Evolutionary conservation across 768 basidiomycete species (phyloP).

Genomic region (Suillus fuscotomentosus): DNA sequence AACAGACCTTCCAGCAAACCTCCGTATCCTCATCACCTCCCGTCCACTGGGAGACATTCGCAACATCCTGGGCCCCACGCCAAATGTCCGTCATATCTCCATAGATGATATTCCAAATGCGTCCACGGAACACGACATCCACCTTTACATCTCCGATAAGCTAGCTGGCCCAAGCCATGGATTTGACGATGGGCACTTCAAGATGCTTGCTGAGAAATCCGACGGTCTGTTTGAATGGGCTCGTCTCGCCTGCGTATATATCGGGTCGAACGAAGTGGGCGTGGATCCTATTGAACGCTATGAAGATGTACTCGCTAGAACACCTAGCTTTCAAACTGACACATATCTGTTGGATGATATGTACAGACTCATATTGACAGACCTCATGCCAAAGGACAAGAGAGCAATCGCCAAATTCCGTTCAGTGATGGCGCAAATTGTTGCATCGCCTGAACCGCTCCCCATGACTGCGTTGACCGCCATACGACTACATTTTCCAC

Average conservation of each 20-base stretch:
- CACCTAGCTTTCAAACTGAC: not conserved
- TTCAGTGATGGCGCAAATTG: no score
- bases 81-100: not conserved
- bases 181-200: not conserved
- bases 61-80: not conserved
- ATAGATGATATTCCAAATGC: not conserved
- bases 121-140: not conserved
- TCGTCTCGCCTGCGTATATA: conserved; percentile 11
- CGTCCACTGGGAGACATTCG: not conserved
- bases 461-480: no score
- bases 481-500: no score
- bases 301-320: not conserved
- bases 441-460: no score
- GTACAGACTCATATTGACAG: conserved; percentile 3
- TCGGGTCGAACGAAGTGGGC: not conserved
- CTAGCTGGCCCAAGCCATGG: not conserved
- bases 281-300: not conserved
- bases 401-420: no score
- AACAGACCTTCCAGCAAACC: not conserved
- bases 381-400: not conserved
- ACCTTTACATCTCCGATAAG: conserved; percentile 1
- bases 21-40: not conserved
- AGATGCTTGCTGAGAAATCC: not conserved
- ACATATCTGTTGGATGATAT: conserved; percentile 5
- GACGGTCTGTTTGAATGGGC: conserved; percentile 11